Percentiles rank a stretch among this genome's conserved stretches.
phyloP scores from a whole-genome alignment of 345 rosid species.

The Eucalyptus sideroxylon region DNA sequence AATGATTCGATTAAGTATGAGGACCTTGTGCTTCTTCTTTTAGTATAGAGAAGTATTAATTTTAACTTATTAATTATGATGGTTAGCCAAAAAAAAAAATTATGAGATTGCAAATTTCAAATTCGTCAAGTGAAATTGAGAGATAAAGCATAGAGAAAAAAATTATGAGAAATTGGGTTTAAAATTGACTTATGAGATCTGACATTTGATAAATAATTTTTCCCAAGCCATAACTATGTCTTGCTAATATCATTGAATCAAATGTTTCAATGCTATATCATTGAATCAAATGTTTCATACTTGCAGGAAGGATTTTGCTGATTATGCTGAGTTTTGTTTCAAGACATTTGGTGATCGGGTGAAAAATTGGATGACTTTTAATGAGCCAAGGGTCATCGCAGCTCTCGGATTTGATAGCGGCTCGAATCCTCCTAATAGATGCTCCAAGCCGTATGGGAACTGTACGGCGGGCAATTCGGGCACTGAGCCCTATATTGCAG shows the following conservation, averaged over 20 bases:
- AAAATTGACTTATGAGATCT: no score
- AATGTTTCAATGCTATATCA: neutral
- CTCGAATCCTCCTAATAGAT: constrained; percentile 36
- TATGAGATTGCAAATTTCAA: neutral
- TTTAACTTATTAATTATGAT: no score
- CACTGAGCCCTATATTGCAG: constrained; percentile 55
- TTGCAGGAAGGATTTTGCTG: constrained; percentile 40
- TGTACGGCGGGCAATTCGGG: constrained; percentile 43
- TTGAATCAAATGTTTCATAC: neutral
- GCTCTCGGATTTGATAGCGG: constrained; percentile 53
- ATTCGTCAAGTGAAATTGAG: neutral
- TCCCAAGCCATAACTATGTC: no score
- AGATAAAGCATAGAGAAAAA: no score
- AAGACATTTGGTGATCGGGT: constrained; percentile 50
- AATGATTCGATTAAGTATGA: neutral
- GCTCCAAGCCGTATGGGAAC: constrained; percentile 41
- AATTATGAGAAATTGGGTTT: neutral
- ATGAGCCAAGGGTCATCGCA: constrained; percentile 52
- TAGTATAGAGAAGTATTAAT: neutral
- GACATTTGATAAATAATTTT: no score
- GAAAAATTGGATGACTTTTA: constrained; percentile 62
- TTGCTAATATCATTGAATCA: neutral
- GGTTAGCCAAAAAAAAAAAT: no score
- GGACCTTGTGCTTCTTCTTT: neutral
- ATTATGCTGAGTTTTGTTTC: constrained; percentile 63